Conservation (phyloP, 2,329 filamentous ascomycete genomes). For the Claviceps citrina region DNA sequence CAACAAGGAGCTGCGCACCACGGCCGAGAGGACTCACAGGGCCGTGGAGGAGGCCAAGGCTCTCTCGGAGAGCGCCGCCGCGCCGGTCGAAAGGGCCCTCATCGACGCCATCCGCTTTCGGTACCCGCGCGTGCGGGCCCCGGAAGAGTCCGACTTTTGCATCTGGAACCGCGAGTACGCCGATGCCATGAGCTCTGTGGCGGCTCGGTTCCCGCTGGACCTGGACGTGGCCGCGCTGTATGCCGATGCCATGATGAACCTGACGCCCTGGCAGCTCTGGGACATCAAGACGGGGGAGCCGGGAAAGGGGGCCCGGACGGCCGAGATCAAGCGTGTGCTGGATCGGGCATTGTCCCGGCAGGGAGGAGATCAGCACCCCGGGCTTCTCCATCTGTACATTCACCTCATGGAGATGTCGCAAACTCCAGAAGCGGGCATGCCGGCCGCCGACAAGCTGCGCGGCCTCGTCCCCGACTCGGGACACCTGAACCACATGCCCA, state of each 20-base stretch:
- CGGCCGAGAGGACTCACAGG: slow-evolving; percentile 23
- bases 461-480: slow-evolving; percentile 52
- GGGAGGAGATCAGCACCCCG: slow-evolving; percentile 40
- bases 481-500: slow-evolving; percentile 63
- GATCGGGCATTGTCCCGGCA: slow-evolving; percentile 32
- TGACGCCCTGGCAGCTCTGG: slow-evolving; percentile 32
- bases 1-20: slow-evolving; percentile 37
- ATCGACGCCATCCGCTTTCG: slow-evolving; percentile 45
- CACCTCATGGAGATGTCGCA: slow-evolving; percentile 66
- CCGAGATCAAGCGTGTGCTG: slow-evolving; percentile 20
- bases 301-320: slow-evolving; percentile 17
- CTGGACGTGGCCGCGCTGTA: slow-evolving; percentile 23
- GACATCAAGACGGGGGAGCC: slow-evolving; percentile 20
- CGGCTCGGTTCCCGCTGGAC: slow-evolving; percentile 23
- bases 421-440: slow-evolving; percentile 45
- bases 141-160: slow-evolving; percentile 30
- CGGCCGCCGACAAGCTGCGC: slow-evolving; percentile 45
- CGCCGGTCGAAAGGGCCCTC: slow-evolving; percentile 41
- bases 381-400: slow-evolving; percentile 60
- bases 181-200: slow-evolving; percentile 24
- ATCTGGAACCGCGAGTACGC: slow-evolving; percentile 22
- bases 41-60: slow-evolving; percentile 16
- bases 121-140: slow-evolving; percentile 37
- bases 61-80: slow-evolving; percentile 7
- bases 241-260: slow-evolving; percentile 31